Evolutionary conservation across 208 protist genomes (phyloP).

Genomic region (Phytomonas francai): DNA sequence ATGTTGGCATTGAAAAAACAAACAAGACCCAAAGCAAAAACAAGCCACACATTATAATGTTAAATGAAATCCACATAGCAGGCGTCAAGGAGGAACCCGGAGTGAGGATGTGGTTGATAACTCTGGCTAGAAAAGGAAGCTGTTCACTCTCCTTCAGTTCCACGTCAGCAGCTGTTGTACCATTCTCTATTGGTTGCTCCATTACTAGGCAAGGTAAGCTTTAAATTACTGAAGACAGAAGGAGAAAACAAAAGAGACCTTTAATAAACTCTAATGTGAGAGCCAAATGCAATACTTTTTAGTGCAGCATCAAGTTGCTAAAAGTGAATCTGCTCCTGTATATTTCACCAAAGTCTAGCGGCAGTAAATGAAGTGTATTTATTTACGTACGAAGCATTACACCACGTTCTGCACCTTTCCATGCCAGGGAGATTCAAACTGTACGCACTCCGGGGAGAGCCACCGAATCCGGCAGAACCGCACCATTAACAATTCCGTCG

Average conservation of each 20-base stretch:
- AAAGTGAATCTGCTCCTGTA: not conserved
- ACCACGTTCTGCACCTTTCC: constrained; percentile 41
- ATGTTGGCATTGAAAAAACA: constrained; percentile 60
- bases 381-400: constrained; percentile 7
- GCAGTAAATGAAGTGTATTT: constrained; percentile 1
- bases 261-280: not conserved
- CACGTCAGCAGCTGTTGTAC: not conserved
- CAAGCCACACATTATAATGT: constrained; percentile 67
- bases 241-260: not conserved
- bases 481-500: constrained; percentile 20
- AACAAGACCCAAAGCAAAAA: constrained; percentile 72
- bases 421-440: constrained; percentile 72
- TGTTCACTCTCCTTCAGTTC: constrained; percentile 22
- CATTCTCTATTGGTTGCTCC: not conserved
- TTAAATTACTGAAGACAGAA: not conserved
- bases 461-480: constrained; percentile 50
- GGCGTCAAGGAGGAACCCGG: constrained; percentile 81
- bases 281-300: not conserved
- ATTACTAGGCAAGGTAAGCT: not conserved
- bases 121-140: constrained; percentile 49
- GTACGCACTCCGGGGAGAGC: constrained; percentile 76
- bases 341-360: not conserved
- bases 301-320: not conserved
- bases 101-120: constrained; percentile 80
- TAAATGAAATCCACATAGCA: constrained; percentile 73